These are phyloP conservation scores for Limnomonas spitsbergensis DNA, from an alignment of 139 green algal species.

Conservation along the genomic window DNA sequence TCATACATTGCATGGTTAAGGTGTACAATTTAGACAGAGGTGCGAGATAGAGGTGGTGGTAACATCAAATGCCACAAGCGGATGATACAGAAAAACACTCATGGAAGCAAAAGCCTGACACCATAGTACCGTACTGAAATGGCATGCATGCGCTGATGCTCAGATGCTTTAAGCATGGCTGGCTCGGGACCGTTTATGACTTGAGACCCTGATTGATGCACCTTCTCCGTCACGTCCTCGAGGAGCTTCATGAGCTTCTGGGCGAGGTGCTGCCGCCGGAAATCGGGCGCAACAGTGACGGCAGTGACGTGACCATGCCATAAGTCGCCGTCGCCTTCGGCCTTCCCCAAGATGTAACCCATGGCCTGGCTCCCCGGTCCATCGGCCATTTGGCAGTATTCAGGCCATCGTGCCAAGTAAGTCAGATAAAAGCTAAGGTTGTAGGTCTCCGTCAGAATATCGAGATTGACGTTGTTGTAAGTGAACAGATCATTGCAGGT, in stretches of 20 bases:
- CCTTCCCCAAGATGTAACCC: slow-evolving; percentile 97
- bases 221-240: slow-evolving; percentile 52
- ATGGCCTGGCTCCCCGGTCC: slow-evolving; percentile 63
- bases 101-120: no score
- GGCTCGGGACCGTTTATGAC: no score
- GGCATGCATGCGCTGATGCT: no score
- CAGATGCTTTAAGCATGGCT: no score
- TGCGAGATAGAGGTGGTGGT: no score
- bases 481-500: slow-evolving; percentile 87
- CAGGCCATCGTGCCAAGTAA: slow-evolving; percentile 90
- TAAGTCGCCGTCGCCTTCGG: slow-evolving; percentile 75
- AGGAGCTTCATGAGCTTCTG: slow-evolving; percentile 88
- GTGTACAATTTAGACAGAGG: no score
- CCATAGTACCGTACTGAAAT: no score
- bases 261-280: slow-evolving; percentile 76
- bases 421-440: slow-evolving; percentile 93
- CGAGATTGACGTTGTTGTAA: slow-evolving; percentile 97
- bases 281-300: slow-evolving; percentile 87
- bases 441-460: slow-evolving; percentile 98
- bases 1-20: no score
- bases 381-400: slow-evolving; percentile 84
- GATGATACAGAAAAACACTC: no score
- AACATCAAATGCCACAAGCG: no score
- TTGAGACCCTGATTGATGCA: no score
- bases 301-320: slow-evolving; percentile 99